Conservation (phyloP, 257 asterid genomes). For the Solanum tarijense region DNA sequence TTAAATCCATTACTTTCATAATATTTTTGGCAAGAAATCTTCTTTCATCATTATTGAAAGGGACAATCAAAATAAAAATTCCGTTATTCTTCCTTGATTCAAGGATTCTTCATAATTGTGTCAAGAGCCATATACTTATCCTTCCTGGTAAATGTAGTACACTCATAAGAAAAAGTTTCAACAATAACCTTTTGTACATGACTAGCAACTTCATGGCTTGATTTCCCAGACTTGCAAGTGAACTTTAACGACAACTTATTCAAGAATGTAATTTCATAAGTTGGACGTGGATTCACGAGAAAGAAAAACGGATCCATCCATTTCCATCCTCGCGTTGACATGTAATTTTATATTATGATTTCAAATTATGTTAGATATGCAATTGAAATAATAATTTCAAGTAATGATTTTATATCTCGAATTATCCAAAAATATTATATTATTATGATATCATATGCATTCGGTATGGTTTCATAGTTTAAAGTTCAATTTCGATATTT, state of each 20-base stretch:
- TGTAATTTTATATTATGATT: background rate
- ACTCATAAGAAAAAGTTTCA: background rate
- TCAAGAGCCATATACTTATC: background rate
- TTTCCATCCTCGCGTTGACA: conserved; percentile 41
- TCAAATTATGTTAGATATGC: background rate
- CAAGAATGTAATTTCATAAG: conserved; percentile 22
- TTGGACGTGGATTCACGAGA: conserved; percentile 29
- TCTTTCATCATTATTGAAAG: background rate
- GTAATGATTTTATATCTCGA: background rate
- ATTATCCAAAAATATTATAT: too few relatives aligned
- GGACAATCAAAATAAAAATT: background rate
- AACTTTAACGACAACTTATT: conserved; percentile 17
- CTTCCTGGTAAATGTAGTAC: background rate
- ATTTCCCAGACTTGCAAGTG: conserved; percentile 22
- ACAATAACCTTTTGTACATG: background rate
- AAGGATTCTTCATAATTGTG: background rate
- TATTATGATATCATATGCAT: background rate
- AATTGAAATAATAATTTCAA: background rate
- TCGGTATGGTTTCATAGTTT: too few relatives aligned
- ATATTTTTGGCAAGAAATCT: background rate
- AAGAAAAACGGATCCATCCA: conserved; percentile 27
- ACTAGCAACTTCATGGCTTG: conserved; percentile 14
- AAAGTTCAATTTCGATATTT: too few relatives aligned
- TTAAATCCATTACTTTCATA: background rate
- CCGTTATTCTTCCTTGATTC: background rate